Evolutionary conservation across 106 monocot genomes (phyloP).

Genomic region (Posidonia australis): DNA sequence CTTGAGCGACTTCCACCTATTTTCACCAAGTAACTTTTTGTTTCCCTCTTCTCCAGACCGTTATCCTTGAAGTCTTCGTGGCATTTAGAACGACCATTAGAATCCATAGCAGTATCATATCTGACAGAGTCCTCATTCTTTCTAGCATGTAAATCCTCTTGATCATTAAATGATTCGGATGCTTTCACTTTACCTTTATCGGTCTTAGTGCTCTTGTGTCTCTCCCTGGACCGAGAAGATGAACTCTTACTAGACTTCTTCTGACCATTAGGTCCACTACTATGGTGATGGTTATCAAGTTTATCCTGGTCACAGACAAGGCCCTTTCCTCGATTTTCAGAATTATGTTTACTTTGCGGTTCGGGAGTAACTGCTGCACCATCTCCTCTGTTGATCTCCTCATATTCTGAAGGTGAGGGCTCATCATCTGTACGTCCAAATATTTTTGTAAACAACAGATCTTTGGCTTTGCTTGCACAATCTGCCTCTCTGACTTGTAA

Average conservation of each 20-base stretch:
- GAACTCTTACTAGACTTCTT: conserved; percentile 17
- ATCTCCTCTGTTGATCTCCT: conserved; percentile 7
- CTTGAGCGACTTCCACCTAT: background rate
- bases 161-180: conserved; percentile 12
- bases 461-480: conserved; percentile 16
- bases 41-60: conserved; percentile 7
- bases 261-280: conserved; percentile 15
- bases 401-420: conserved; percentile 10
- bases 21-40: conserved; percentile 1
- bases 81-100: conserved; percentile 9
- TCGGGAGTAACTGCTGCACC: conserved; percentile 9
- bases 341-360: conserved; percentile 10
- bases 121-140: conserved; percentile 2
- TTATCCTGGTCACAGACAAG: conserved; percentile 8
- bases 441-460: conserved; percentile 8
- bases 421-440: conserved; percentile 17
- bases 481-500: conserved; percentile 9
- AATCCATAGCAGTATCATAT: conserved; percentile 9
- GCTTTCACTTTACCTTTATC: conserved; percentile 23
- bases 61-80: conserved; percentile 12
- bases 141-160: conserved; percentile 12
- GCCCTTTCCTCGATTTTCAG: conserved; percentile 1
- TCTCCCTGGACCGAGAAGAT: conserved; percentile 13
- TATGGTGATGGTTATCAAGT: conserved; percentile 4
- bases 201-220: conserved; percentile 13